Evolutionary conservation across 257 asterid genomes (phyloP).

Genomic region (Solanum ossicruentum): DNA sequence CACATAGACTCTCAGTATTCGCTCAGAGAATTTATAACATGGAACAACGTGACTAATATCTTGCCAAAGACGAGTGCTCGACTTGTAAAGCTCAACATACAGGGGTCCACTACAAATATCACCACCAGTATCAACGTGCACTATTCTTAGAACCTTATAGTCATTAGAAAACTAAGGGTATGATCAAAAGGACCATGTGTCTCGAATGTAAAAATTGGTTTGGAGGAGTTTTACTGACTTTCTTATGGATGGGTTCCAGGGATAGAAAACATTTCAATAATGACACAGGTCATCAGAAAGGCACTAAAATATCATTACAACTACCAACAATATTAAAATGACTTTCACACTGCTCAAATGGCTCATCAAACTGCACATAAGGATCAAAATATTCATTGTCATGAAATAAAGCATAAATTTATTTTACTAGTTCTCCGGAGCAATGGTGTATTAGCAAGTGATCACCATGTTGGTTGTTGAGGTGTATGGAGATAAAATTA

Average conservation of each 20-base stretch:
- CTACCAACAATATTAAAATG: not conserved
- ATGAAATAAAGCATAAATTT: not conserved
- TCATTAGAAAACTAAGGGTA: not conserved
- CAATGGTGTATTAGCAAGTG: not conserved
- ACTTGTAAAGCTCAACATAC: not conserved
- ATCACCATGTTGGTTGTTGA: not conserved
- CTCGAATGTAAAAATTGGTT: not conserved
- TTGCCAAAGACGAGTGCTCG: not conserved
- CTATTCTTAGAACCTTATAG: not conserved
- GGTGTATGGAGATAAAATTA: not conserved
- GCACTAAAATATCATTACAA: not conserved
- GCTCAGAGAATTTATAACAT: not conserved
- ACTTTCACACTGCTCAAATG: too few relatives aligned
- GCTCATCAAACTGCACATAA: not conserved
- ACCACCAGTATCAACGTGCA: not conserved
- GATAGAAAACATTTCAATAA: not conserved
- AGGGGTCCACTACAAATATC: not conserved
- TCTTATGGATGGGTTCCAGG: not conserved
- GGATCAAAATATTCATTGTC: not conserved
- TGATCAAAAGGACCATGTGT: not conserved
- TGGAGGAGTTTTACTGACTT: not conserved
- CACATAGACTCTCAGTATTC: not conserved
- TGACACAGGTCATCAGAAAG: not conserved
- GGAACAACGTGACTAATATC: not conserved
- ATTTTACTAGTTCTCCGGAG: not conserved